A percentile compares a stretch with the other conserved stretches of the same genome.
Evolutionary conservation across 805 yeast genomes (phyloP).

Genomic region (Grigorovia jiainica): DNA sequence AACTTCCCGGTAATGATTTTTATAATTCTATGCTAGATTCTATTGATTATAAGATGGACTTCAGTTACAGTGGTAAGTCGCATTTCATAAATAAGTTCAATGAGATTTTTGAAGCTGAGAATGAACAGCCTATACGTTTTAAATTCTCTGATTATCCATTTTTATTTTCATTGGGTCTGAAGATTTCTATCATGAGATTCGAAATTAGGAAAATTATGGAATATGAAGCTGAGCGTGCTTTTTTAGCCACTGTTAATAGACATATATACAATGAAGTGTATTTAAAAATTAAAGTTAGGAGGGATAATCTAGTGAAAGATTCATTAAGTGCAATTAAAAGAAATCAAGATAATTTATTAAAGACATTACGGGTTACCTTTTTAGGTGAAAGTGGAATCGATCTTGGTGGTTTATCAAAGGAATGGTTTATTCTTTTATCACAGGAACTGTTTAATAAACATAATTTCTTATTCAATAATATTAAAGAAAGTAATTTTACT

Average conservation of each 20-base stretch:
- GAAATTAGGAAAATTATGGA: slow-evolving; percentile 80
- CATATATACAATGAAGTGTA: slow-evolving; percentile 55
- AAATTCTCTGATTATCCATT: slow-evolving; percentile 79
- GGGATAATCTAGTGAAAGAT: slow-evolving; percentile 61
- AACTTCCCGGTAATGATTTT: slow-evolving; percentile 30
- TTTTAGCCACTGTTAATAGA: slow-evolving; percentile 60
- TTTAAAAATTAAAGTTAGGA: slow-evolving; percentile 57
- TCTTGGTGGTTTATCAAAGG: slow-evolving; percentile 90
- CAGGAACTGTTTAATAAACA: slow-evolving; percentile 59
- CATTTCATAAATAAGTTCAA: background rate
- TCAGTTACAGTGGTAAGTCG: slow-evolving; percentile 55
- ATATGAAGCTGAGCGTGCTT: slow-evolving; percentile 81
- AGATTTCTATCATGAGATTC: slow-evolving; percentile 69
- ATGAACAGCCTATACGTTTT: slow-evolving; percentile 7
- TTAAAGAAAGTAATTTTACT: slow-evolving; percentile 57
- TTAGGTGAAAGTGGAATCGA: slow-evolving; percentile 87
- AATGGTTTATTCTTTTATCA: slow-evolving; percentile 79
- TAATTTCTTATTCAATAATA: slow-evolving; percentile 55
- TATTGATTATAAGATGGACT: slow-evolving; percentile 68
- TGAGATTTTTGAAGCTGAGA: background rate
- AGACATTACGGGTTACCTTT: slow-evolving; percentile 70
- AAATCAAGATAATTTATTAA: slow-evolving; percentile 53
- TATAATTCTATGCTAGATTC: slow-evolving; percentile 79
- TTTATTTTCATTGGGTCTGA: slow-evolving; percentile 69
- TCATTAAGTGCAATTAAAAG: slow-evolving; percentile 55